Conservation (phyloP, 768 basidiomycete species). For the Fomitopsis pulvina region DNA sequence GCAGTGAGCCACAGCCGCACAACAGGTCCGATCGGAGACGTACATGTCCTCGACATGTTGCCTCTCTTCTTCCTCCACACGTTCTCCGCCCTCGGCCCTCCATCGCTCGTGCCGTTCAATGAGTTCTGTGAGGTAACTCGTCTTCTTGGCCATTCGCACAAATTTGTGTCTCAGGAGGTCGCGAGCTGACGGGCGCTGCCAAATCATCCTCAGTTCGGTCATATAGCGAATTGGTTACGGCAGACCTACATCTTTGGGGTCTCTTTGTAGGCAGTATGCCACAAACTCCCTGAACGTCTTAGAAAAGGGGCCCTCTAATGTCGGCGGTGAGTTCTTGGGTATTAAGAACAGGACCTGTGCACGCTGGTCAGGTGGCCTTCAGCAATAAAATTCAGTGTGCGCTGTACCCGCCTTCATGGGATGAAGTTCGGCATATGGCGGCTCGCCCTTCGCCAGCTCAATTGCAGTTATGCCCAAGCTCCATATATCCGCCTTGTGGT, state of each 20-base stretch:
- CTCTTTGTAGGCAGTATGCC: constrained; percentile 84
- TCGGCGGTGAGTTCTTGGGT: constrained; percentile 94
- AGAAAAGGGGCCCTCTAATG: constrained; percentile 85
- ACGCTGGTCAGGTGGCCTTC: neutral
- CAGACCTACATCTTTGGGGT: constrained; percentile 76
- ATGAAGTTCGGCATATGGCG: constrained; percentile 96
- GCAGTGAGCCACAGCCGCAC: neutral
- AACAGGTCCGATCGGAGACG: constrained; percentile 21
- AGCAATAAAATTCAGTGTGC: neutral
- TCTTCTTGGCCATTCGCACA: constrained; percentile 90
- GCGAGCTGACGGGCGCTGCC: constrained; percentile 86
- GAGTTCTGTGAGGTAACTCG: constrained; percentile 88
- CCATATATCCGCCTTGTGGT: constrained; percentile 99
- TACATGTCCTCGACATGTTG: constrained; percentile 59
- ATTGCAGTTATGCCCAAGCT: constrained; percentile 96
- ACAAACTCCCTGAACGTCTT: constrained; percentile 95
- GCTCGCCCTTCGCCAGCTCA: constrained; percentile 95
- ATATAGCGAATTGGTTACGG: constrained; percentile 12
- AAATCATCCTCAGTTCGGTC: constrained; percentile 5
- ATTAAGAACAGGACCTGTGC: constrained; percentile 93
- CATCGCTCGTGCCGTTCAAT: constrained; percentile 93
- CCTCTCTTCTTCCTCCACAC: constrained; percentile 64
- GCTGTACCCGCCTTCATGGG: constrained; percentile 94
- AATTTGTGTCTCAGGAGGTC: constrained; percentile 97
- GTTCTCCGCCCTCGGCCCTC: constrained; percentile 83